phyloP scores from a whole-genome alignment of 1,284 basidiomycete genomes.

The Omphalotus olearius region DNA sequence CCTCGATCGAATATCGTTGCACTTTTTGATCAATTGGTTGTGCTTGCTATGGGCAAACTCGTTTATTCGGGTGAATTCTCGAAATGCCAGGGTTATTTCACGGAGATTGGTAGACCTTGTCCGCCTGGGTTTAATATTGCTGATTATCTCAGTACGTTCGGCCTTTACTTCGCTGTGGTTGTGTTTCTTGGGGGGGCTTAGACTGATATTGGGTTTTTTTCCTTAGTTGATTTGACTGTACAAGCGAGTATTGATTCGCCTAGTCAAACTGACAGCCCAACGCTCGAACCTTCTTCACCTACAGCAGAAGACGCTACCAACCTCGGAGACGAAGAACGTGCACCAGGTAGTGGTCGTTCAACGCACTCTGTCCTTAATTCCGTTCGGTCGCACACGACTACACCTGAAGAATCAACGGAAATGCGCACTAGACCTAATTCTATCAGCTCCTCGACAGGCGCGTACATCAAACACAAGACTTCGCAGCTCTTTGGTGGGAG shows the following conservation, averaged over 20 bases:
- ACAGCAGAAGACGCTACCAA: conserved; percentile 37
- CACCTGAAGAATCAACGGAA: conserved; percentile 52
- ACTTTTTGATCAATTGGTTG: conserved; percentile 87
- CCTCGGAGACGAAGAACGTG: conserved; percentile 62
- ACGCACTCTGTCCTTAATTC: conserved; percentile 25
- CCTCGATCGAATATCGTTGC: conserved; percentile 97
- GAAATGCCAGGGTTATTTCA: conserved; percentile 80
- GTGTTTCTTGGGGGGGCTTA: neutral
- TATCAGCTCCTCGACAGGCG: conserved; percentile 41
- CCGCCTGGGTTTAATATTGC: conserved; percentile 97
- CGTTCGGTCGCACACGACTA: conserved; percentile 32
- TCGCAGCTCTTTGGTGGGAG: conserved; percentile 57
- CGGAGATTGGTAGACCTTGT: conserved; percentile 76
- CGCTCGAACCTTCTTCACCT: conserved; percentile 27
- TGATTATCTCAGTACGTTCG: conserved; percentile 81
- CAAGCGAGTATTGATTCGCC: conserved; percentile 53
- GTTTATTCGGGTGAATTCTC: conserved; percentile 79
- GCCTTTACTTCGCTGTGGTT: neutral
- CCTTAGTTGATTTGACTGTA: conserved; percentile 80
- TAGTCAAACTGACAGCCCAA: conserved; percentile 32
- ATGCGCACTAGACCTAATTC: conserved; percentile 44
- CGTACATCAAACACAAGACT: conserved; percentile 71
- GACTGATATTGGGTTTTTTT: neutral
- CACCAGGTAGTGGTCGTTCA: conserved; percentile 22
- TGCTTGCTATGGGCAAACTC: conserved; percentile 81